Evolutionary conservation across 805 yeast species (phyloP), one percentile per base, ranked within the genome.

Genomic region (Millerozyma acaciae): DNA sequence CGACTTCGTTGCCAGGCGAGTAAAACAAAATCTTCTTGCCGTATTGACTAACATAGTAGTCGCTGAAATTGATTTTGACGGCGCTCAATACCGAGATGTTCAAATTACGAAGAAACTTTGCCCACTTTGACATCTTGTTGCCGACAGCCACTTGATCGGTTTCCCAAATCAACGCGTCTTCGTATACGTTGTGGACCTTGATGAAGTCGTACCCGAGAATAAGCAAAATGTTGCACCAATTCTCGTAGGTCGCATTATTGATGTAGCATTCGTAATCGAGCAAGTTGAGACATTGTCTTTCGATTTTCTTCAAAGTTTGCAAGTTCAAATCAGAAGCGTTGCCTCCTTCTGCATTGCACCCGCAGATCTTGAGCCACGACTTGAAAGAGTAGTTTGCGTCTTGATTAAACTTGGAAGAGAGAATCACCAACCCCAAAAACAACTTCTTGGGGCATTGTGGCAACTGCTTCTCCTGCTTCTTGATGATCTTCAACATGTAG

Each of bases 361-460:
- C 93, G 21, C 86, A 73, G 31, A 86, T 78, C 51, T 76, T 74
- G 32, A 81, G 65, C 95, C 95, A 86, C 5, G 84, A 74, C 40
- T 67, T 70, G 44, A 82, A 68, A 19, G 83, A 67, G 55, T 75
- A 84, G 51, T 80, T 81, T 32, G 76, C 73, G 57, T 86, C 95
- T 50, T 79, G 86, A 39, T 72, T 65, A 53, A 78, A 84, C 52
- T 86, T 86, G 33, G 80, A 73, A 4, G 93, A 79, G 23, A 86
- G 61, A 33, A 85, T 82, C 33, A 86, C 54, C 48, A 84, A 73
- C 2, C 80, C 73, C 39, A 86, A 65, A 42, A 86, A 79, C 26
- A 78, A 70, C 40, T 83, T 75, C 45, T 84, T 78, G 6, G 87
- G 80, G 47, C 84, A 79, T 13, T 23, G 29, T n/a, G 48, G 44